Conservation (phyloP, 2,329 filamentous ascomycete genomes). For the Calonectria ilicicola region DNA sequence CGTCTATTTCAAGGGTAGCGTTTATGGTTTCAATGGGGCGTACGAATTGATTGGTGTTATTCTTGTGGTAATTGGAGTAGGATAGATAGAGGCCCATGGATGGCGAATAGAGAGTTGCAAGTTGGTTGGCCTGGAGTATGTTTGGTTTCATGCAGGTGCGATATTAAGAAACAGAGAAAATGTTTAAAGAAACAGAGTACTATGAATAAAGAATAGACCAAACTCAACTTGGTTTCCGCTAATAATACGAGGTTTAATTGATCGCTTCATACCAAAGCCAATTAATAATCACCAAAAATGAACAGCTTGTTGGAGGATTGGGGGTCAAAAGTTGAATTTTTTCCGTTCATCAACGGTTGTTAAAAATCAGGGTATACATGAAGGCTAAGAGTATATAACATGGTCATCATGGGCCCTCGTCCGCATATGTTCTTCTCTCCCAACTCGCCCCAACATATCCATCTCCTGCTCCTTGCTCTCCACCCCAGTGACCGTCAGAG, state of each 20-base stretch:
- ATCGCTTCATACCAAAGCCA: too few species aligned
- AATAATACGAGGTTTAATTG: too few species aligned
- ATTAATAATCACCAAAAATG: background rate
- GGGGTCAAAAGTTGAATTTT: background rate
- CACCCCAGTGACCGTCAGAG: background rate
- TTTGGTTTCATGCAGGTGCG: background rate
- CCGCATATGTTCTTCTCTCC: background rate
- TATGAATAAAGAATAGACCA: too few species aligned
- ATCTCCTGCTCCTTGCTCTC: background rate
- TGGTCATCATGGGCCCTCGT: constrained; percentile 7
- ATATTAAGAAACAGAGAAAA: background rate
- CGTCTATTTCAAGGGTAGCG: background rate
- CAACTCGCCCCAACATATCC: background rate
- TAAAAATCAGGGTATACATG: constrained; percentile 3
- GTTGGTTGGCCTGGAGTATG: background rate
- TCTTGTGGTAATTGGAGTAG: background rate
- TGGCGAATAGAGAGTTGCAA: constrained; percentile 12
- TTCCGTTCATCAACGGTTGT: background rate
- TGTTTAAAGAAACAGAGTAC: too few species aligned
- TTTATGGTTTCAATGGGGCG: constrained; percentile 5
- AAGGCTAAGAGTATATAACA: constrained; percentile 10
- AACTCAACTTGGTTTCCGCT: too few species aligned
- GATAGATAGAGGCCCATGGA: background rate
- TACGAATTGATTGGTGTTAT: background rate
- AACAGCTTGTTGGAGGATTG: background rate